Percentiles rank a stretch among this genome's conserved stretches.
These are phyloP conservation scores for Blastobotrys niveus DNA, from an alignment of 1,139 yeast genomes.

Conservation along the genomic window DNA sequence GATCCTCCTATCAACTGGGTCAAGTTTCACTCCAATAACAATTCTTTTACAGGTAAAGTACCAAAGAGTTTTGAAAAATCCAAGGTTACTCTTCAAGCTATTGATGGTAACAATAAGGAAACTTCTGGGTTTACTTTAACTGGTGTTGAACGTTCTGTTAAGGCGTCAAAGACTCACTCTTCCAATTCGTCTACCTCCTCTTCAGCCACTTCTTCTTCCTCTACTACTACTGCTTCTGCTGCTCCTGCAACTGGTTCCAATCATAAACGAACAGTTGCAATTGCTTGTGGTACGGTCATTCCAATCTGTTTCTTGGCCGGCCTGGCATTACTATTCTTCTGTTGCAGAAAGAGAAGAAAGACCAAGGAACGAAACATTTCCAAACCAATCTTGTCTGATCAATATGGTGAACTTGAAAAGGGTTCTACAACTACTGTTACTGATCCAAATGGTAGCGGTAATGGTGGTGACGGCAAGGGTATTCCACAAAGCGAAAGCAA, in stretches of 20 bases:
- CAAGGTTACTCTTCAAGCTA: conserved; percentile 50
- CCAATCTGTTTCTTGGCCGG: conserved; percentile 53
- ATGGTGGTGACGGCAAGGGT: conserved; percentile 2
- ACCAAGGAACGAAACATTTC: conserved; percentile 28
- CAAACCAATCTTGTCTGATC: conserved; percentile 25
- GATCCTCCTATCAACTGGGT: conserved; percentile 56
- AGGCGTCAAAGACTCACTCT: conserved; percentile 21
- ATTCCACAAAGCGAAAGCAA: conserved; percentile 3
- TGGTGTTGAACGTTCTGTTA: conserved; percentile 43
- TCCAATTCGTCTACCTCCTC: conserved; percentile 20
- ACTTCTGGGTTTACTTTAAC: conserved; percentile 46
- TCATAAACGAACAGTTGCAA: conserved; percentile 48
- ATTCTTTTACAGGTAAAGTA: conserved; percentile 62
- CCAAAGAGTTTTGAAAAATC: conserved; percentile 54
- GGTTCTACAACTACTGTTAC: conserved; percentile 5
- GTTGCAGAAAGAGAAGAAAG: conserved; percentile 45
- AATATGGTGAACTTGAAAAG: conserved; percentile 16
- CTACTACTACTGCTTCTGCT: background rate
- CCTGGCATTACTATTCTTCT: conserved; percentile 46
- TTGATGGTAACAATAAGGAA: conserved; percentile 38
- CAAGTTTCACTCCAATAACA: conserved; percentile 49
- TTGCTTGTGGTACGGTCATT: conserved; percentile 83
- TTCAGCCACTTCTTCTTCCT: conserved; percentile 19
- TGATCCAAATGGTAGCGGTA: background rate
- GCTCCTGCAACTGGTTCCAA: conserved; percentile 18